Base-by-base conservation (phyloP, 805 yeast species). In the Nakazawaea peltata region DNA sequence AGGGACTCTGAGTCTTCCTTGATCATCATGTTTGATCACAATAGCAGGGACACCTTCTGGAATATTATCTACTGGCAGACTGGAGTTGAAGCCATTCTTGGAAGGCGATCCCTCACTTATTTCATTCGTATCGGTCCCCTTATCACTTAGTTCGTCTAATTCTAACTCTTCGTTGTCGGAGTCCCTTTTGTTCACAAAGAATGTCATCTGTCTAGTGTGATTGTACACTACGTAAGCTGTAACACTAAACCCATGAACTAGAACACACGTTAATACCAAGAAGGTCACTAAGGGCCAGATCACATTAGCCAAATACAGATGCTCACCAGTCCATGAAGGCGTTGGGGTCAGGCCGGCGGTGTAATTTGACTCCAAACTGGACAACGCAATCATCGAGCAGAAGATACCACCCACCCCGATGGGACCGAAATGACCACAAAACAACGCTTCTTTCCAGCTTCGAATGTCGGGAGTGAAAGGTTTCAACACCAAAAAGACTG, bases 371-470 rank as follows among this genome's bases (percentile, higher is more conserved):
- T 84, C 94, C 35, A 82, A 59, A 41, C 78, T 81, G 8, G 76
- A 72, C 42, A 90, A 71, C 1, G 94, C 85, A 42, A 86, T 63
- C 33, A 87, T 77, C 5, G 84, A 78, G 28, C 92, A 90, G 56
- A 83, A 86, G 6, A 87, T 67, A 1, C 95, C 95, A 39, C 96
- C 95, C 16, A 87, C 96, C 32, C 97, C 97, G 50, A 88, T 84
- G 2, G 97, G 96, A 13, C 97, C 97, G 56, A 88, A 87, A 59
- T 87, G 95, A 15, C 96, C 96, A 54, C 94, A 85, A 56, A 88
- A 88, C 3, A 87, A 53, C 0, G 96, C 96, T 55, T 87, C 97
- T 54, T 95, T 74, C 95, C 96, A 87, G 9, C 85, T 72, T 48
- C 85, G 78, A 26, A 87, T 73, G 52, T 87, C 96, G 0, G 96